These are phyloP conservation scores for Paramyrothecium sp. DNA, from an alignment of 2,329 filamentous ascomycete species.

Conservation along the genomic window DNA sequence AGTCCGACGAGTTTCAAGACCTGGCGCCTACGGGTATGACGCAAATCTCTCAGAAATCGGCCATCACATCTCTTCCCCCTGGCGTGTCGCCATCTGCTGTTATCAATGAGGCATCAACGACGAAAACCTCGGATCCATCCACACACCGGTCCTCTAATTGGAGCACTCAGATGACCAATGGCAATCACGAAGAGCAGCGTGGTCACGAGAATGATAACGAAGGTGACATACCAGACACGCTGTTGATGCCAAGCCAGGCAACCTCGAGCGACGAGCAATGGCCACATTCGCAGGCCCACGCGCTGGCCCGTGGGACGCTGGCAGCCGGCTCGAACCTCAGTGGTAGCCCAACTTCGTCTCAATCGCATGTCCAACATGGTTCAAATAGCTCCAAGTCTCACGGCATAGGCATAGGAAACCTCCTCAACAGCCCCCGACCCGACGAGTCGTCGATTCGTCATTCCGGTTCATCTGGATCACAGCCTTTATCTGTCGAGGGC, in stretches of 20 bases:
- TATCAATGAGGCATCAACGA: slow-evolving; percentile 87
- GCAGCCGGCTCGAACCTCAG: slow-evolving; percentile 18
- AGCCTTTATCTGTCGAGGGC: slow-evolving; percentile 42
- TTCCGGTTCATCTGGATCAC: slow-evolving; percentile 38
- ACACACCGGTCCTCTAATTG: slow-evolving; percentile 60
- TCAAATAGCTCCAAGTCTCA: slow-evolving; percentile 31
- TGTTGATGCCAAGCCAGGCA: slow-evolving; percentile 41
- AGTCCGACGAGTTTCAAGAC: slow-evolving; percentile 32
- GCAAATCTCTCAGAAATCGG: slow-evolving; percentile 64
- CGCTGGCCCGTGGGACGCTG: slow-evolving; percentile 38
- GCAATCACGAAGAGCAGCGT: slow-evolving; percentile 48
- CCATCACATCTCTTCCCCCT: slow-evolving; percentile 54
- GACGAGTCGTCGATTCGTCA: slow-evolving; percentile 32
- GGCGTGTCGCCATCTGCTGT: slow-evolving; percentile 58
- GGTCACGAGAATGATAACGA: slow-evolving; percentile 28
- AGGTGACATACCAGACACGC: slow-evolving; percentile 54
- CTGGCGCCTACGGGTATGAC: slow-evolving; percentile 46
- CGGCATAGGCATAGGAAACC: slow-evolving; percentile 26
- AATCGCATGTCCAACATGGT: slow-evolving; percentile 23
- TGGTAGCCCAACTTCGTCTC: slow-evolving; percentile 38
- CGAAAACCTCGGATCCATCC: slow-evolving; percentile 80
- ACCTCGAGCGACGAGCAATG: slow-evolving; percentile 54
- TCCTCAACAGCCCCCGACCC: slow-evolving; percentile 37
- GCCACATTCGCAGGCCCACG: slow-evolving; percentile 58
- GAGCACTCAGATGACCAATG: slow-evolving; percentile 74